Evolutionary conservation across 805 yeast genomes (phyloP).

Genomic region (Candida coleopterorum): DNA sequence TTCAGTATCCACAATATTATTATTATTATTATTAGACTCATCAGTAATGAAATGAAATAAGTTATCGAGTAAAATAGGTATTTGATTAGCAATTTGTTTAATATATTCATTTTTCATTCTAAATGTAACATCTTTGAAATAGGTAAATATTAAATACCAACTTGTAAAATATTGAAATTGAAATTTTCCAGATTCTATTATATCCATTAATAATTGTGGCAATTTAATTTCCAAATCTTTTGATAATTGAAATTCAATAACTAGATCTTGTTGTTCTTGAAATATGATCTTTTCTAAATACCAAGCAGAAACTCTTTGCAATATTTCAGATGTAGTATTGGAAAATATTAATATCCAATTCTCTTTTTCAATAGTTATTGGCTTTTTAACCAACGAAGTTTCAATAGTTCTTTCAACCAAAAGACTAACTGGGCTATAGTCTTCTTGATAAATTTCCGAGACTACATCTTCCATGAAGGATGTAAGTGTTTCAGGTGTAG

Average conservation of each 20-base stretch:
- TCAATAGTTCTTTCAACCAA: conserved; percentile 1
- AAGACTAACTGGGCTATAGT: neutral
- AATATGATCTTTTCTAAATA: conserved; percentile 39
- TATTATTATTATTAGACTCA: too few relatives aligned
- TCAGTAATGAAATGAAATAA: conserved; percentile 50
- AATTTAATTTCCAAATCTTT: conserved; percentile 18
- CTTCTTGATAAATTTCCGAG: neutral
- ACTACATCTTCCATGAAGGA: neutral
- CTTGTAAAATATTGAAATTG: conserved; percentile 50
- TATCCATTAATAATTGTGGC: neutral
- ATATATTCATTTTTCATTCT: conserved; percentile 59
- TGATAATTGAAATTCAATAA: conserved; percentile 56
- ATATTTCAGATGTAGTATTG: neutral
- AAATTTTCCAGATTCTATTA: conserved; percentile 9
- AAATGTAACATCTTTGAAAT: conserved; percentile 62
- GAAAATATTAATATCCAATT: conserved; percentile 5
- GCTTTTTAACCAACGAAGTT: neutral
- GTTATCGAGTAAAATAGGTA: conserved; percentile 48
- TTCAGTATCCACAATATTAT: conserved; percentile 9
- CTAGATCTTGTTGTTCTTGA: conserved; percentile 50
- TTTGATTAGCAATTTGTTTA: conserved; percentile 49
- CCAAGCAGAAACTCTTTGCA: conserved; percentile 42
- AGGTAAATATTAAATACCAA: conserved; percentile 61
- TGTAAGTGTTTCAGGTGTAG: neutral
- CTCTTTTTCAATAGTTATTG: conserved; percentile 3